Evolutionary conservation across 805 yeast species (phyloP), one percentile per base, ranked within the genome.

Genomic region (Saccharomycopsis schoenii): DNA sequence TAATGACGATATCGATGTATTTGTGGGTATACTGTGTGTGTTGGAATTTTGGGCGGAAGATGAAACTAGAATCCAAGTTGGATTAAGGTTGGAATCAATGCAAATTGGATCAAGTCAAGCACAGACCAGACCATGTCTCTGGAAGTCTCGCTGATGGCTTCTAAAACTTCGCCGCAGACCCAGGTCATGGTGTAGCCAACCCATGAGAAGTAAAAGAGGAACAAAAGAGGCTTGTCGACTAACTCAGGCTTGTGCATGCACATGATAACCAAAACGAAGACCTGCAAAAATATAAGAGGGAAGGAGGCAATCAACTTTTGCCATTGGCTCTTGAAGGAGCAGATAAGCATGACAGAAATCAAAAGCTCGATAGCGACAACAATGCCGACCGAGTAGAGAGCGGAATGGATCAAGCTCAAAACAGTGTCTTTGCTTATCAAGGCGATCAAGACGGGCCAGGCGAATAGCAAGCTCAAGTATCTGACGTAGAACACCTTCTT

Each of bases 91-190:
- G 61, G 62, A 17, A 61, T 52, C 15, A 61, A 6, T 6, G 55
- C 61, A 41, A 61, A 61, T 10, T 61, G 64, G 24, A 59, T 56
- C 17, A 59, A 29, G 21, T 61, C 64, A 25, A 62, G 50, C 42
- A 47, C 11, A 17, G 47, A 25, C 64, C 64, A 62, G 24, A 56
- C 11, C 10, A 29, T n/a, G 37, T 59, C 62, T 50, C 60, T 62
- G 3, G 56, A 14, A 9, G 41, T 6, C 29, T 62, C 64, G 29
- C 51, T 36, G 51, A 62, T 55, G 14, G 42, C 50, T 12, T 56
- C 52, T 10, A 60, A 21, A 6, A 41, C 60, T n/a, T 62, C 64
- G 19, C 50, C 42, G 50, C 55, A 42, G 41, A 62, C 37, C 64
- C 62, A 62, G 8, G 51, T 17, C 15, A 52, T 15, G 11, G 57